Percentiles rank a stretch among this genome's conserved stretches.
Conservation (phyloP, 202 grass and related monocot genomes). For the Saccharum hybrid region DNA sequence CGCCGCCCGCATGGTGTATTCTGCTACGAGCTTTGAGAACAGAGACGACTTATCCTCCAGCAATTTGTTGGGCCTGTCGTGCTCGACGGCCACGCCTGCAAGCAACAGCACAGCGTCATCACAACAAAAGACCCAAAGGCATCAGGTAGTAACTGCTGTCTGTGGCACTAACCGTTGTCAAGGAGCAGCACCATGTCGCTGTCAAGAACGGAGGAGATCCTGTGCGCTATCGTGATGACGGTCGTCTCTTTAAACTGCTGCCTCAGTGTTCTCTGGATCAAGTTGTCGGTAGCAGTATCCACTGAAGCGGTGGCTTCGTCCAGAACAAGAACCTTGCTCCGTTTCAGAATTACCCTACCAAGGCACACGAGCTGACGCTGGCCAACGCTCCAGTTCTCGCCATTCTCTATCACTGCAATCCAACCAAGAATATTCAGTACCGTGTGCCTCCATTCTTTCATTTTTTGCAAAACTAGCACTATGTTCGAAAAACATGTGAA, state of each 20-base stretch:
- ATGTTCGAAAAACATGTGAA: neutral
- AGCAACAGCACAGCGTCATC: constrained; percentile 12
- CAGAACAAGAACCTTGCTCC: constrained; percentile 78
- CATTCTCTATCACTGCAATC: constrained; percentile 77
- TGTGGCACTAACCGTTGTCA: constrained; percentile 63
- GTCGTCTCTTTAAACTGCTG: constrained; percentile 80
- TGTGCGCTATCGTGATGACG: constrained; percentile 84
- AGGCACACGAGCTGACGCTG: constrained; percentile 91
- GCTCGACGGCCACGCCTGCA: constrained; percentile 70
- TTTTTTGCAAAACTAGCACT: neutral
- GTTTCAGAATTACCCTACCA: constrained; percentile 82
- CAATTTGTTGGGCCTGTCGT: constrained; percentile 64
- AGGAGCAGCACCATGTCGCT: constrained; percentile 94
- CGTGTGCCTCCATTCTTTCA: neutral
- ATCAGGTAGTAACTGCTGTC: neutral
- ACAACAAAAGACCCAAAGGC: neutral
- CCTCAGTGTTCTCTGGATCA: constrained; percentile 86
- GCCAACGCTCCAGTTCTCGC: constrained; percentile 97
- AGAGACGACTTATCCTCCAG: constrained; percentile 78
- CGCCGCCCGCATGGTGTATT: constrained; percentile 84
- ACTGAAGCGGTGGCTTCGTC: constrained; percentile 92
- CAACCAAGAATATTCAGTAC: neutral
- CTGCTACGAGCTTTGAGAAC: constrained; percentile 81
- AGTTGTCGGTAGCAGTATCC: constrained; percentile 78
- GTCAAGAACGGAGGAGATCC: constrained; percentile 88